phyloP scores from a whole-genome alignment of 23 red algal species.

The Gracilaria gracilis region DNA sequence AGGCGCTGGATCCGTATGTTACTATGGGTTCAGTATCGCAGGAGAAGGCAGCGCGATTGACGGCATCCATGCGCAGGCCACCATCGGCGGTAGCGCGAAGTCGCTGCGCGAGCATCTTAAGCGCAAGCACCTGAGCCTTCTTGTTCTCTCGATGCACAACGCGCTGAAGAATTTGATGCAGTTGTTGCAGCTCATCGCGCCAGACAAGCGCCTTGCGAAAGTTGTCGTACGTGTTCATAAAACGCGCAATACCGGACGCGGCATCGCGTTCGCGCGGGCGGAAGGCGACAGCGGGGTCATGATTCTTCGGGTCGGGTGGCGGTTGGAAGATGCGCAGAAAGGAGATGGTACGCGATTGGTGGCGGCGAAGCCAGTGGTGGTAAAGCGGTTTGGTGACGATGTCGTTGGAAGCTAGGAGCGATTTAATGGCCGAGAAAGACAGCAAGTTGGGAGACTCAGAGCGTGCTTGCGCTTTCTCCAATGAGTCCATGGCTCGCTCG shows the following conservation, averaged over 20 bases:
- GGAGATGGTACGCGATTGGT: constrained; percentile 34
- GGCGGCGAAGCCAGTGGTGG: constrained; percentile 70
- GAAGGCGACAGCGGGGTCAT: constrained; percentile 89
- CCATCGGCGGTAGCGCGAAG: constrained; percentile 22
- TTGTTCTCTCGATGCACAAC: constrained; percentile 77
- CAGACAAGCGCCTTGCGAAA: constrained; percentile 73
- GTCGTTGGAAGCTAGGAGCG: constrained; percentile 4
- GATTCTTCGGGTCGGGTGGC: constrained; percentile 73
- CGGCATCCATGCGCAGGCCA: constrained; percentile 24
- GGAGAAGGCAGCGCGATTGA: constrained; percentile 49
- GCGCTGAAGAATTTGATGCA: constrained; percentile 65
- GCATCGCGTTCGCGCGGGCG: constrained; percentile 83
- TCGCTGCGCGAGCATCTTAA: constrained; percentile 54
- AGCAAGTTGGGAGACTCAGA: constrained; percentile 37
- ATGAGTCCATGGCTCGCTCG: constrained; percentile 81
- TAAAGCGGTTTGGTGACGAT: constrained; percentile 67
- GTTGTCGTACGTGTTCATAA: constrained; percentile 93
- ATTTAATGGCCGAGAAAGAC: constrained; percentile 31
- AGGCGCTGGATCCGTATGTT: neutral
- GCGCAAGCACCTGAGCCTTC: constrained; percentile 62
- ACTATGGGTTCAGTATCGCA: constrained; percentile 60
- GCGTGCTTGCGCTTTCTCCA: constrained; percentile 87
- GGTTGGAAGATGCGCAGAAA: constrained; percentile 80
- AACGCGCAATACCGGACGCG: constrained; percentile 48
- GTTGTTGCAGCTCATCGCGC: constrained; percentile 70